phyloP scores from a whole-genome alignment of 179 eudicot species.

The Carnegiea gigantea region DNA sequence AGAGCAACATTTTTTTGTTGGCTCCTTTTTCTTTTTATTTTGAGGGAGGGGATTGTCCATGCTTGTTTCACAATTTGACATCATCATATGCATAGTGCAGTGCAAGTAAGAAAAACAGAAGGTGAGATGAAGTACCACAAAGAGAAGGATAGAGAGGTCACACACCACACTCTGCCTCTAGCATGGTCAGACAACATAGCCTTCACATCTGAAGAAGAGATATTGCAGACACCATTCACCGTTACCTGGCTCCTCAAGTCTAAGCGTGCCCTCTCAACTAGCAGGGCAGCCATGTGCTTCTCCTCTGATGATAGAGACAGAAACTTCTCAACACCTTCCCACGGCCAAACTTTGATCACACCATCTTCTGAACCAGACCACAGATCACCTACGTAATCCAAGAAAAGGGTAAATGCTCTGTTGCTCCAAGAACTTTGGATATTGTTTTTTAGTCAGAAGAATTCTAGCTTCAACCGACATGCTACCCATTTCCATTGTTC shows the following conservation, averaged over 20 bases:
- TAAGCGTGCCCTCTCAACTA: slow-evolving; percentile 74
- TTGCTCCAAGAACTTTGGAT: background rate
- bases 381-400: slow-evolving; percentile 62
- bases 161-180: slow-evolving; percentile 86
- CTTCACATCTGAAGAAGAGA: slow-evolving; percentile 89
- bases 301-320: slow-evolving; percentile 81
- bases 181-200: slow-evolving; percentile 66
- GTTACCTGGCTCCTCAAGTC: slow-evolving; percentile 90
- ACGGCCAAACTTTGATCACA: slow-evolving; percentile 79
- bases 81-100: background rate
- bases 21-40: too few relatives aligned
- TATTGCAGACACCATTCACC: slow-evolving; percentile 81
- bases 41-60: too few relatives aligned
- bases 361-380: slow-evolving; percentile 96
- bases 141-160: slow-evolving; percentile 77
- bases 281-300: slow-evolving; percentile 88
- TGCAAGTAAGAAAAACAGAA: background rate
- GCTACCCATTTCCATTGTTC: background rate
- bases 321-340: slow-evolving; percentile 88
- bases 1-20: too few relatives aligned
- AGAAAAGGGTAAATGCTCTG: background rate
- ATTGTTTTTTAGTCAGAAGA: background rate
- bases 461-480: background rate
- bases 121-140: slow-evolving; percentile 58
- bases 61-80: background rate